Conservation (phyloP, 805 yeast species). For the Metschnikowia sp. region DNA sequence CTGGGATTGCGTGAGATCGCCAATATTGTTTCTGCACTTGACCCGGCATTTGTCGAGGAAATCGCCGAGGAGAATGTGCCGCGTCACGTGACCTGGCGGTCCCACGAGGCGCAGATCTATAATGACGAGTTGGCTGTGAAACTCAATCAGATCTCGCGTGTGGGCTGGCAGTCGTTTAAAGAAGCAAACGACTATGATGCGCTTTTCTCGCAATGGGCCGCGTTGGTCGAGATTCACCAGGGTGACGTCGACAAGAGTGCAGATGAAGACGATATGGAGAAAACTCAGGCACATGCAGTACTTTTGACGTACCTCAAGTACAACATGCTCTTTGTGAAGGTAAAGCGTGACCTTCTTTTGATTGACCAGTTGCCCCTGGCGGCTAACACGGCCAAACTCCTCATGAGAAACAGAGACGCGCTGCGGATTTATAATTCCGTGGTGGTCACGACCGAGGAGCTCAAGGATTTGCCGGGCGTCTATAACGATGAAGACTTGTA, state of each 20-base stretch:
- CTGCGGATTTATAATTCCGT: slow-evolving; percentile 51
- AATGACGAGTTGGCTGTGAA: slow-evolving; percentile 71
- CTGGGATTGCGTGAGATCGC: slow-evolving; percentile 39
- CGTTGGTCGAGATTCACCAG: slow-evolving; percentile 58
- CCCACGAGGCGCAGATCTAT: slow-evolving; percentile 55
- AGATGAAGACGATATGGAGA: slow-evolving; percentile 51
- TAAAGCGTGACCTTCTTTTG: slow-evolving; percentile 65
- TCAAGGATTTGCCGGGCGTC: slow-evolving; percentile 88
- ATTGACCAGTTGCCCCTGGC: slow-evolving; percentile 30
- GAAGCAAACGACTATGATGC: slow-evolving; percentile 52
- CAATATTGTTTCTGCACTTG: slow-evolving; percentile 35
- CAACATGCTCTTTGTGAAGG: slow-evolving; percentile 58
- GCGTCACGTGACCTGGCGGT: slow-evolving; percentile 46
- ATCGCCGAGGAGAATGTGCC: slow-evolving; percentile 25
- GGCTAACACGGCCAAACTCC: slow-evolving; percentile 5
- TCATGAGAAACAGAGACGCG: slow-evolving; percentile 34
- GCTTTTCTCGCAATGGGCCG: slow-evolving; percentile 64
- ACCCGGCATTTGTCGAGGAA: slow-evolving; percentile 34
- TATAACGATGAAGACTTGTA: slow-evolving; percentile 73
- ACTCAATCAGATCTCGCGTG: slow-evolving; percentile 40
- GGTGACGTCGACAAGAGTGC: slow-evolving; percentile 48
- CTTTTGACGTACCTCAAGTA: slow-evolving; percentile 73
- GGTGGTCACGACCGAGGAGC: slow-evolving; percentile 49
- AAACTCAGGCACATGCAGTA: slow-evolving; percentile 69
- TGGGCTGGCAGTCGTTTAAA: slow-evolving; percentile 23